These are phyloP conservation scores for Apostasia ramifera DNA, from an alignment of 106 monocot species.

Conservation along the genomic window DNA sequence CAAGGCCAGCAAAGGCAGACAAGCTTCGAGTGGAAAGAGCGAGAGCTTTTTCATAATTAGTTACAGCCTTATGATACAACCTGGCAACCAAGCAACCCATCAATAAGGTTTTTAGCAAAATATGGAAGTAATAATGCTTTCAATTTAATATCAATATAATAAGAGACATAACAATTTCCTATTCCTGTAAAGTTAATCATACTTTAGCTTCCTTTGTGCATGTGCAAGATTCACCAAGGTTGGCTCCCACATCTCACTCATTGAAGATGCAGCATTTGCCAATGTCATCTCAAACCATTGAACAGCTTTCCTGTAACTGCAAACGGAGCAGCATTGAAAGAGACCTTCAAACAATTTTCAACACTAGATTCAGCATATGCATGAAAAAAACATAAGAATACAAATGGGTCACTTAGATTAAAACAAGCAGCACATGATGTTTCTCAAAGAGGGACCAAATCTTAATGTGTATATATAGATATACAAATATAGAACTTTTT, in stretches of 20 bases:
- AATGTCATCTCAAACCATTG: slow-evolving; percentile 84
- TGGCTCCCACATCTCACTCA: slow-evolving; percentile 92
- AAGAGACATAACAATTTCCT: not conserved
- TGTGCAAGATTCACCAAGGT: slow-evolving; percentile 94
- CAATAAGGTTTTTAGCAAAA: slow-evolving; percentile 7
- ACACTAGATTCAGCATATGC: not conserved
- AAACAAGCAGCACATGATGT: not conserved
- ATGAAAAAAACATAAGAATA: not conserved
- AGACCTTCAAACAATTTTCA: no score
- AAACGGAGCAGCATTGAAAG: slow-evolving; percentile 8
- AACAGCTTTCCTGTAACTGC: slow-evolving; percentile 81
- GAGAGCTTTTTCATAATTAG: slow-evolving; percentile 88
- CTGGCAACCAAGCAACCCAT: slow-evolving; percentile 26
- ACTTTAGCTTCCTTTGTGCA: slow-evolving; percentile 85
- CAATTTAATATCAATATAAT: not conserved
- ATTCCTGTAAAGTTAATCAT: slow-evolving; percentile 13
- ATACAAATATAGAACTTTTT: not conserved
- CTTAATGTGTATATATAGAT: not conserved
- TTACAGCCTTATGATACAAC: slow-evolving; percentile 76
- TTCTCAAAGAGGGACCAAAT: not conserved
- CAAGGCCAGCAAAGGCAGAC: slow-evolving; percentile 85
- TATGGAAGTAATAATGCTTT: not conserved
- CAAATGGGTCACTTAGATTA: not conserved
- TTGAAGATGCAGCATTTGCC: slow-evolving; percentile 52
- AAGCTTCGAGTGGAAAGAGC: slow-evolving; percentile 69